These are phyloP conservation scores for Microascus cirrosus DNA, from an alignment of 2,329 filamentous ascomycete genomes.

Conservation along the genomic window DNA sequence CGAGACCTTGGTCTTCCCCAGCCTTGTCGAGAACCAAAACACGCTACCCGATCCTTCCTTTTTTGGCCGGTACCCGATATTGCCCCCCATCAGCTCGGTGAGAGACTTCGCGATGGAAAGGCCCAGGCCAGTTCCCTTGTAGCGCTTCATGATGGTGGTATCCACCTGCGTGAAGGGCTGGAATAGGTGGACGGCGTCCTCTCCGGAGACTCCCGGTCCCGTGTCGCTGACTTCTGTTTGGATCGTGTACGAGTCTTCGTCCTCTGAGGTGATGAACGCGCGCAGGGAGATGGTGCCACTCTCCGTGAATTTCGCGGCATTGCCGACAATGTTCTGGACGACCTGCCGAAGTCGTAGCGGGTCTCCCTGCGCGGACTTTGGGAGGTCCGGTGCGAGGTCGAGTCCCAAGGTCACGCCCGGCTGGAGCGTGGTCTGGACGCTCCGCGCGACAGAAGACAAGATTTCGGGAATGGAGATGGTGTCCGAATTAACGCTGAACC, in stretches of 20 bases:
- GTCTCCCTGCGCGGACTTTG: slow-evolving; percentile 33
- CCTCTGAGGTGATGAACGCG: slow-evolving; percentile 25
- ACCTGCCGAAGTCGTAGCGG: slow-evolving; percentile 50
- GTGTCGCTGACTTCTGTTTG: slow-evolving; percentile 40
- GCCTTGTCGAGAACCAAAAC: slow-evolving; percentile 38
- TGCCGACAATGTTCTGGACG: slow-evolving; percentile 49
- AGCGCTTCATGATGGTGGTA: slow-evolving; percentile 37
- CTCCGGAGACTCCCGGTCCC: slow-evolving; percentile 38
- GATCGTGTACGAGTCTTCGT: slow-evolving; percentile 31
- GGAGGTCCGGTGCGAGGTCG: slow-evolving; percentile 22
- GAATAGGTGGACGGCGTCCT: slow-evolving; percentile 35
- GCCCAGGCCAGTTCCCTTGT: slow-evolving; percentile 44
- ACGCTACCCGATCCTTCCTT: slow-evolving; percentile 32
- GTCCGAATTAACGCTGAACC: slow-evolving; percentile 42
- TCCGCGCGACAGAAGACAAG: slow-evolving; percentile 36
- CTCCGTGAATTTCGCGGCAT: slow-evolving; percentile 52
- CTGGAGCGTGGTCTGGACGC: slow-evolving; percentile 32
- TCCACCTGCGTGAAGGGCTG: slow-evolving; percentile 45
- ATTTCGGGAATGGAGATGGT: slow-evolving; percentile 34
- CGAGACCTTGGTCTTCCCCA: slow-evolving; percentile 20
- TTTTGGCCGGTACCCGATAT: slow-evolving; percentile 27
- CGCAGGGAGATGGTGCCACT: slow-evolving; percentile 36
- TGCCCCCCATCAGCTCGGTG: slow-evolving; percentile 43
- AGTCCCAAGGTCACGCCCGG: slow-evolving; percentile 33
- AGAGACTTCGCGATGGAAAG: slow-evolving; percentile 46